phyloP scores from a whole-genome alignment of 495 filamentous ascomycete species.

The Terfezia boudieri region DNA sequence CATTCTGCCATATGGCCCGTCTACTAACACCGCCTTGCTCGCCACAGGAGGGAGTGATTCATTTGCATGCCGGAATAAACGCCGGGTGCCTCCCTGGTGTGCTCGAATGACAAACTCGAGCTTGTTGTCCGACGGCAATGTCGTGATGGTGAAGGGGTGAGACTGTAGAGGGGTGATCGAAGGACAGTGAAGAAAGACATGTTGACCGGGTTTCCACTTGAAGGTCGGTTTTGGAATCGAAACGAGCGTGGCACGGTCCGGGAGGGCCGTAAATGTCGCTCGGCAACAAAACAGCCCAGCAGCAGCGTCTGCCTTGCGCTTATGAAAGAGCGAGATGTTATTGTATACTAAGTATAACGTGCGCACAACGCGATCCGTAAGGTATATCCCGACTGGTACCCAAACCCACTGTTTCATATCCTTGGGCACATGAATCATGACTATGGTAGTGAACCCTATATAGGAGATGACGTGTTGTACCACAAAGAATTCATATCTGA shows the following conservation, averaged over 20 bases:
- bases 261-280: slow-evolving; percentile 39
- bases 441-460: slow-evolving; percentile 40
- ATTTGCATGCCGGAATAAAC: slow-evolving; percentile 44
- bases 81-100: slow-evolving; percentile 45
- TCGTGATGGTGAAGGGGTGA: slow-evolving; percentile 66
- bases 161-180: slow-evolving; percentile 43
- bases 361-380: slow-evolving; percentile 44
- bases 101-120: slow-evolving; percentile 54
- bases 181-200: slow-evolving; percentile 55
- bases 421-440: slow-evolving; percentile 41
- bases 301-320: background rate
- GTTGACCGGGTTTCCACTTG: slow-evolving; percentile 54
- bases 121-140: slow-evolving; percentile 31
- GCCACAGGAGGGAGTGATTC: slow-evolving; percentile 18
- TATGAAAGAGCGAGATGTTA: slow-evolving; percentile 41
- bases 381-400: slow-evolving; percentile 47
- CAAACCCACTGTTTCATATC: slow-evolving; percentile 39
- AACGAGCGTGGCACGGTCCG: slow-evolving; percentile 41
- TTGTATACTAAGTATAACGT: slow-evolving; percentile 30
- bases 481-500: slow-evolving; percentile 63
- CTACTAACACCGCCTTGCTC: slow-evolving; percentile 25
- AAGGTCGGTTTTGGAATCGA: slow-evolving; percentile 47
- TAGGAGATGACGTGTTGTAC: slow-evolving; percentile 53
- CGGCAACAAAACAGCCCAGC: slow-evolving; percentile 16
- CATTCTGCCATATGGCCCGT: slow-evolving; percentile 35